These are phyloP conservation scores for Podospora bellae-mahoneyi DNA, from an alignment of 495 filamentous ascomycete genomes.

Conservation along the genomic window DNA sequence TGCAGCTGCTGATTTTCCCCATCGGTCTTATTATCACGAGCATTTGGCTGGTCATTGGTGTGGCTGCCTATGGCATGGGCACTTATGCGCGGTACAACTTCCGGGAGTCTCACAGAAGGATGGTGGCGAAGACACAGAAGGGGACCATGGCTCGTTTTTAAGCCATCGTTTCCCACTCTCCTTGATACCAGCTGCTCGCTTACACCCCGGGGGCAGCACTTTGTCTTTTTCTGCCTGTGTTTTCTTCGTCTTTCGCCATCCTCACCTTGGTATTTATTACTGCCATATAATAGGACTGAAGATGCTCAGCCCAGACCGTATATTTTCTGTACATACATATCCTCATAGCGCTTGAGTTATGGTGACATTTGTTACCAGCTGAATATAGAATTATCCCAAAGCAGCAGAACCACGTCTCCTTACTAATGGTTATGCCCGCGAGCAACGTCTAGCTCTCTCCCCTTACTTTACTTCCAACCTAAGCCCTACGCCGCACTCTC, in stretches of 20 bases:
- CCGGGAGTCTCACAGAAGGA: constrained; percentile 56
- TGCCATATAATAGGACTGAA: neutral
- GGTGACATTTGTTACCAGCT: neutral
- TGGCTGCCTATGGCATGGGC: constrained; percentile 57
- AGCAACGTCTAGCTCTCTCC: too few species aligned
- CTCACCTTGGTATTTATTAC: neutral
- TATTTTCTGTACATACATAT: neutral
- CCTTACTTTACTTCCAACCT: too few species aligned
- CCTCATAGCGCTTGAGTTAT: neutral
- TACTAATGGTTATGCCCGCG: too few species aligned
- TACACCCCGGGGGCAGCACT: neutral
- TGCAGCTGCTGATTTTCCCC: constrained; percentile 64
- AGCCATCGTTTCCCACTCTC: neutral
- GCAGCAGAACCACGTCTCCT: neutral
- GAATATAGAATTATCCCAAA: neutral
- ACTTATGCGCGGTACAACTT: constrained; percentile 62
- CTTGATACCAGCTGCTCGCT: constrained; percentile 5
- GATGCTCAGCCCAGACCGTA: neutral
- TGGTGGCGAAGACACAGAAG: constrained; percentile 45
- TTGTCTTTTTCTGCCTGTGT: neutral
- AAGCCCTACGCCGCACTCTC: neutral
- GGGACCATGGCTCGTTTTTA: constrained; percentile 35
- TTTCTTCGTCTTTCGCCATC: neutral
- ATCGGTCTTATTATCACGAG: constrained; percentile 63
- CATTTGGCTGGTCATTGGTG: constrained; percentile 55